Base-by-base conservation (phyloP, 768 basidiomycete species). In the Kwoniella newhampshirensis region DNA sequence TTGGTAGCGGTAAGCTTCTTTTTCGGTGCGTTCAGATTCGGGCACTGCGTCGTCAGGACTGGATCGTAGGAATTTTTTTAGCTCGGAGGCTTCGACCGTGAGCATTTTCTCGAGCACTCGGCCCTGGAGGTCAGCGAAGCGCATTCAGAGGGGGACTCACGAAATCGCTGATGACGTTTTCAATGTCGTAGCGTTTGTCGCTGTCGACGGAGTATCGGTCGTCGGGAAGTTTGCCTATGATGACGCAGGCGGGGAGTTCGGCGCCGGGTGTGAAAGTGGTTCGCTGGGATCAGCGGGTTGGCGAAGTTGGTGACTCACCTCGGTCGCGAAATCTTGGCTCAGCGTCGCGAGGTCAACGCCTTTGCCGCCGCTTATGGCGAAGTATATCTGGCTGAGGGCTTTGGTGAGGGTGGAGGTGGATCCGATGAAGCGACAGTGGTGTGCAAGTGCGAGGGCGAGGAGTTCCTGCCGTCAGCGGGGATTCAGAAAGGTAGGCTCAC, bases 321-420 rank as follows among this genome's bases (percentile, higher is more conserved):
- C 82, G 15, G 75, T 68, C 2, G 69, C 65, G 69, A 90, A 96
- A 1, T 78, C 79, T 13, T 75, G 74, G 66, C 86, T 88, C 41
- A 96, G 74, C 21, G 77, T 78, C 5, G 79, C 77, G 2, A 82
- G 81, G 69, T 92, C 84, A 23, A 91, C 81, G 0, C 77, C 75
- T 66, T 84, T 87, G 62, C 86, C 64, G 32, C 82, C 83, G 21
- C 89, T 91, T 4, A 96, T 79, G 17, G 91, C 80, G 70, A 91
- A 90, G 72, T 96, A 98, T 17, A 94, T 84, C 45, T 97, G 91
- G 41, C 84, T 81, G 40, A 96, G 80, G 67, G 92, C 84, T 32
- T 87, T 86, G 0, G 90, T 86, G 49, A 96, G 75, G 1, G 90
- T 91, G 7, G 91, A 94, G 0, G 93, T 98, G 2, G 90, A 93